These are phyloP conservation scores for Hyphodiscus sp. DNA, from an alignment of 2,329 filamentous ascomycete genomes.

Conservation along the genomic window DNA sequence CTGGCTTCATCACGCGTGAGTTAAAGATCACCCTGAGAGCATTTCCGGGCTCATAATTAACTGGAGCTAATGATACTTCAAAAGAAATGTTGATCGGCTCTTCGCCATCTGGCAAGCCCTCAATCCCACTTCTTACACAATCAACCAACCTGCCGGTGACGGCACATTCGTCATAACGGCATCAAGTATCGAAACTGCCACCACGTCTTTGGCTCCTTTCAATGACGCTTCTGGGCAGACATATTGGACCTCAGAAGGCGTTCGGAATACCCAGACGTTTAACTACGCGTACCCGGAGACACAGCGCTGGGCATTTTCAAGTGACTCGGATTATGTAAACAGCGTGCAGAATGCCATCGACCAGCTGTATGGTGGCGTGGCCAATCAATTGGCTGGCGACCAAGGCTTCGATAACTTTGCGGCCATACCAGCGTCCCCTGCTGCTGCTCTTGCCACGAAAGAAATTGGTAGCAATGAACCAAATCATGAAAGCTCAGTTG, in stretches of 20 bases:
- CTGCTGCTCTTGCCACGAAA: not conserved
- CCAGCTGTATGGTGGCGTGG: conserved; percentile 16
- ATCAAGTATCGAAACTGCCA: conserved; percentile 47
- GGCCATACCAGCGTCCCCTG: too few relatives aligned
- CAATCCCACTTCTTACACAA: conserved; percentile 61
- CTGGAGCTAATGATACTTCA: too few relatives aligned
- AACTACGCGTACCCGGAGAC: conserved; percentile 72
- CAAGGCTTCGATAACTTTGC: not conserved
- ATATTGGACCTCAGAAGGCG: conserved; percentile 17
- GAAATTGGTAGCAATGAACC: too few relatives aligned
- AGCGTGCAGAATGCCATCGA: conserved; percentile 13
- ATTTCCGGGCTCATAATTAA: too few relatives aligned
- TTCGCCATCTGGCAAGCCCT: conserved; percentile 73
- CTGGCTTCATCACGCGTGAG: conserved; percentile 28
- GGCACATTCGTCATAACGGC: conserved; percentile 54
- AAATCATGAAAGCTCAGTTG: too few relatives aligned
- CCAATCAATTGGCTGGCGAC: conserved; percentile 5
- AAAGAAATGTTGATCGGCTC: conserved; percentile 61
- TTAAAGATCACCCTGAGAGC: too few relatives aligned
- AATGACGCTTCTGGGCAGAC: conserved; percentile 35
- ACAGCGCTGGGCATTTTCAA: conserved; percentile 17
- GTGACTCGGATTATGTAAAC: conserved; percentile 12
- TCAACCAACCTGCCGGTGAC: conserved; percentile 46
- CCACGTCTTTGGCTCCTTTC: conserved; percentile 62
- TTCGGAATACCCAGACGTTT: conserved; percentile 37